Base-by-base conservation (phyloP, 139 green algal genomes). In the Spirogloea muscicola region DNA sequence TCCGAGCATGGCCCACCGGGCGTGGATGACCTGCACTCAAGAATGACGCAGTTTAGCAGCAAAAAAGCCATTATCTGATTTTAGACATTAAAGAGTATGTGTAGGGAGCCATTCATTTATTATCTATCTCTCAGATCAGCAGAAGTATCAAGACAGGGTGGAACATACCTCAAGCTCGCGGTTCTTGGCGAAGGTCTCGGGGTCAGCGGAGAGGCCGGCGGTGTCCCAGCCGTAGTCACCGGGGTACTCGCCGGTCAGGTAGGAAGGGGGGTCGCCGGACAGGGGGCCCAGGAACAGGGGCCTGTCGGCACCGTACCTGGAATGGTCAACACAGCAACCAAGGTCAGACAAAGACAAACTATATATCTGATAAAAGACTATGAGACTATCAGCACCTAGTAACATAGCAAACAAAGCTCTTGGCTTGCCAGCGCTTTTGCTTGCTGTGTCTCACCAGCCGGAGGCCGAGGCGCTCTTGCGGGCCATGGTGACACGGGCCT, bases 221-320 rank as follows among this genome's bases (percentile, higher is more conserved):
- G 92, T 95, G 88, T 97, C 92, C 91, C 91, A 96, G 82, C 91
- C 91, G 81, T 96, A 96, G 91, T 96, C 91, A 79, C 91, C 91
- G 69, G 91, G 85, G 91, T 89, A 96, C 89, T 93, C 67, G 58
- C 79, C 49, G 44, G 57, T 71, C 63, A 79, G 9, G 65, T 84
- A 84, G 5, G 60, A 49, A 69, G 70, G 66, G 61, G 73, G 16
- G 72, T 60, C 29, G 46, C 33, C 13, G 73, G 77, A 82, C 44
- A 80, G 41, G 61, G 73, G 40, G 75, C 74, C 74, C 42, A 81
- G 80, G 55, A 75, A 91, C 83, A 40, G n/a, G 10, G 59, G 59
- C n/a, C 57, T 33, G 57, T 38, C 57, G 57, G 25, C 33, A 16
- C 57, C 57, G 57, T 64, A 64, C 49, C 49, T 60, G 49, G 34